Base-by-base conservation (phyloP, 768 basidiomycete genomes). In the Ramaria sp. region DNA sequence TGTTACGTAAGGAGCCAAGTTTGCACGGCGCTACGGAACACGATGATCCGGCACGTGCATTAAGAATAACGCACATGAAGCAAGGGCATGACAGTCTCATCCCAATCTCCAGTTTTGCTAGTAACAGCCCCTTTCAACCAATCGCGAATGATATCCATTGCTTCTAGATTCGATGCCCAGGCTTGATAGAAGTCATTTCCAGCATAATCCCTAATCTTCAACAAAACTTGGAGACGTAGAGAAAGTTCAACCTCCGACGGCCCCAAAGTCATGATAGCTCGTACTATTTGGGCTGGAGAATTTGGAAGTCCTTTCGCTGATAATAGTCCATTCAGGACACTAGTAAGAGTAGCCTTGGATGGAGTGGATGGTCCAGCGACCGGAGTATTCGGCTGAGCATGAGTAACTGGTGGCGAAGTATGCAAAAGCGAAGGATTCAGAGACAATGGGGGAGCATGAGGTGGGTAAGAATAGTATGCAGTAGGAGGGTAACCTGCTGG, bases 141-240 rank as follows among this genome's bases (percentile, higher is more conserved):
- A 62, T 88, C 86, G 50, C 86, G 78, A 43, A 86, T 80, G 37
- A 91, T 76, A 59, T 87, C 86, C 73, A 91, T 82, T 17, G 88
- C 90, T 39, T 69, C 68, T 45, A 65, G n/a, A 66, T 87, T 89
- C 67, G 89, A 88, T 15, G 81, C 78, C 88, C 89, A 91, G 4
- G 88, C 88, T 43, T 87, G 81, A 67, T 87, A 91, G 65, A 91
- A 92, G 63, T 88, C 86, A 65, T 90, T 88, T 42, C 82, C 86
- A 30, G 90, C 90, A 49, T 83, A 81, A 68, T 92, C 88, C 61
- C 89, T 78, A 61, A 91, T 86, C 69, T 82, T 84, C 17, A 83
- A 85, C 55, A 92, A 70, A 53, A 91, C 84, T 66, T 91, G 87
- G 54, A 86, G 65, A 5, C 90, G 83, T 19, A 76, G 76, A n/a